Evolutionary conservation across 257 asterid genomes (phyloP), one percentile per base, ranked within the genome.

Genomic region (Jacaranda mimosifolia): DNA sequence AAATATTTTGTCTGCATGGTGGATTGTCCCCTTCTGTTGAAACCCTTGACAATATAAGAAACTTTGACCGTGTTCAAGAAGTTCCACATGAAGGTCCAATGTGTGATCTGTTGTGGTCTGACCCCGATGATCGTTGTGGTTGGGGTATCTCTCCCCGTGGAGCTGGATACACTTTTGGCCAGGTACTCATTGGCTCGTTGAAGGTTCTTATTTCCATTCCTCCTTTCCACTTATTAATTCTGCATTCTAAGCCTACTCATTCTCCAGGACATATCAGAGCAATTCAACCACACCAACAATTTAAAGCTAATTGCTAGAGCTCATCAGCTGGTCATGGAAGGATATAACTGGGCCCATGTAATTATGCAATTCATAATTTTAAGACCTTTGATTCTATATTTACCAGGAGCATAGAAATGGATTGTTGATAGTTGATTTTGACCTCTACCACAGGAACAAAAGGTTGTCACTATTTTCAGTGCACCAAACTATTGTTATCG

Each of bases 81-180:
- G 98, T 94, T 73, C 98, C 98, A 52, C 98, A 94, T 79, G 98
- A 94, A 86, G 98, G 98, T 68, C 97, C 98, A 40, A 94, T 94
- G 98, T 94, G 98, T 67, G 98, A 94, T 81, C 89, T 94, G 43
- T 85, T 94, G 75, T 94, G 98, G 97, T 94, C 98, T 77, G 98
- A 94, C 86, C 98, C 98, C 19, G 98, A 94, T 84, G 98, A 94
- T 80, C 96, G 98, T 26, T 94, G 98, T 78, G 98, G 98, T 74
- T 94, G 98, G 98, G 98, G 98, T 70, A 94, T 94, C 69, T 94
- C 98, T 26, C 97, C 98, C 26, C 97, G 98, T 71, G 98, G 97
- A 63, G 98, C 98, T 81, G 98, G 98, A 69, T 94, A 94, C 84
- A 94, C 98, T 53, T 94, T 94, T 49, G 98, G 98, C 73, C 98